phyloP scores from a whole-genome alignment of 768 basidiomycete species.

The Podaxis sp. region DNA sequence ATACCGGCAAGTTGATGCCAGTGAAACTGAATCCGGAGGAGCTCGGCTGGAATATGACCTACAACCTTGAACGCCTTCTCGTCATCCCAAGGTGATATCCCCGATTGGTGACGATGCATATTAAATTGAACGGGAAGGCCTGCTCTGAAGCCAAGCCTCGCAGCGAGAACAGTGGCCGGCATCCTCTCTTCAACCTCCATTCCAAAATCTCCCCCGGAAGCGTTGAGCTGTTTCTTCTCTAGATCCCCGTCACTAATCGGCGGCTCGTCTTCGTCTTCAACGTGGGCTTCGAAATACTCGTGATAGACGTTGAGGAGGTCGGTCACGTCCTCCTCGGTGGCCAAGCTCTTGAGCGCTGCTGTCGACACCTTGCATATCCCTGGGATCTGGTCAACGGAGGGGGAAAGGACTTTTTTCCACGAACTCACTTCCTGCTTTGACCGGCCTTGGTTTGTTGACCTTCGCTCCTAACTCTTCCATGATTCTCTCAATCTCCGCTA shows the following conservation, averaged over 20 bases:
- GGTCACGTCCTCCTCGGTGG: slow-evolving; percentile 1
- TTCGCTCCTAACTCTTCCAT: not conserved
- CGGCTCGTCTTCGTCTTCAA: not conserved
- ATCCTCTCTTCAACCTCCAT: not conserved
- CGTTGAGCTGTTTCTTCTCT: not conserved
- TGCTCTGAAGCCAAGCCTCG: not conserved
- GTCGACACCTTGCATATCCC: not conserved
- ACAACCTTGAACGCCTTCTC: not conserved
- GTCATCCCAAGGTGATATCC: not conserved
- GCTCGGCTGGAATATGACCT: too few relatives aligned
- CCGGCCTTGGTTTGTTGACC: not conserved
- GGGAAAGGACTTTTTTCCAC: not conserved
- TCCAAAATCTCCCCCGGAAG: not conserved
- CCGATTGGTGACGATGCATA: not conserved
- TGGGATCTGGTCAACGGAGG: not conserved
- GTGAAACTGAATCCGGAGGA: not conserved
- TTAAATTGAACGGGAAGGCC: not conserved
- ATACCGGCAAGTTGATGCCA: not conserved
- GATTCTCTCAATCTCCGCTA: not conserved
- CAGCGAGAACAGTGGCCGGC: not conserved
- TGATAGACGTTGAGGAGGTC: not conserved
- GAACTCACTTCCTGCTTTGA: not conserved
- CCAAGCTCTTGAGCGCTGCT: not conserved
- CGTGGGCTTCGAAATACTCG: not conserved
- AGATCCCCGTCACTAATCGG: not conserved